phyloP scores from a whole-genome alignment of 129 eudicot species.

The Escallonia rubra region DNA sequence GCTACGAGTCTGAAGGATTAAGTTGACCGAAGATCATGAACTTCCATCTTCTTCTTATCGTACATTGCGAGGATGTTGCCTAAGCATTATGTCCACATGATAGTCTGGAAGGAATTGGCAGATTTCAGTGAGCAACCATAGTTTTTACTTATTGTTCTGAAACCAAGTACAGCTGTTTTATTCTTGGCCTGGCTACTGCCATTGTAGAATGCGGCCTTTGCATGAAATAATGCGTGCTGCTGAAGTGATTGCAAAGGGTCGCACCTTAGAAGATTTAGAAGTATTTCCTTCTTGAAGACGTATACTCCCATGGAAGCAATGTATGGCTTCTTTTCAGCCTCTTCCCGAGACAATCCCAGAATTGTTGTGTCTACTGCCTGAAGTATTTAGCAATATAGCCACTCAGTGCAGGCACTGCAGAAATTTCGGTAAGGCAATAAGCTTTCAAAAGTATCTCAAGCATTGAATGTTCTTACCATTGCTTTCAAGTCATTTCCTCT shows the following conservation, averaged over 20 bases:
- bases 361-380: slow-evolving; percentile 74
- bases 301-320: slow-evolving; percentile 98
- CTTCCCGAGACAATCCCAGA: slow-evolving; percentile 67
- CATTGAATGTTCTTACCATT: slow-evolving; percentile 44
- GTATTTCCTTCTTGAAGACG: slow-evolving; percentile 71
- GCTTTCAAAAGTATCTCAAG: not conserved
- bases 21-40: no score
- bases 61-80: no score
- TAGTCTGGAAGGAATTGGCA: no score
- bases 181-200: no score
- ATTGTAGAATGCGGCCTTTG: no score
- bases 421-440: not conserved
- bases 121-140: no score
- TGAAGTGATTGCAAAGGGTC: not conserved
- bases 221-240: not conserved
- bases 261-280: slow-evolving; percentile 64
- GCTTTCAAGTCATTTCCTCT: slow-evolving; percentile 79
- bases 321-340: slow-evolving; percentile 64
- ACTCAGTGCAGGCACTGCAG: not conserved
- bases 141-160: no score
- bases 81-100: no score
- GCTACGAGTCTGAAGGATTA: no score
- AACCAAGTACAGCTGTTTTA: no score
- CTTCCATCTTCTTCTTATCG: no score
- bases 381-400: not conserved